A percentile compares a stretch with the other conserved stretches of the same genome.
Conservation (phyloP, 441 rosid species). For the Mallotus repandus region DNA sequence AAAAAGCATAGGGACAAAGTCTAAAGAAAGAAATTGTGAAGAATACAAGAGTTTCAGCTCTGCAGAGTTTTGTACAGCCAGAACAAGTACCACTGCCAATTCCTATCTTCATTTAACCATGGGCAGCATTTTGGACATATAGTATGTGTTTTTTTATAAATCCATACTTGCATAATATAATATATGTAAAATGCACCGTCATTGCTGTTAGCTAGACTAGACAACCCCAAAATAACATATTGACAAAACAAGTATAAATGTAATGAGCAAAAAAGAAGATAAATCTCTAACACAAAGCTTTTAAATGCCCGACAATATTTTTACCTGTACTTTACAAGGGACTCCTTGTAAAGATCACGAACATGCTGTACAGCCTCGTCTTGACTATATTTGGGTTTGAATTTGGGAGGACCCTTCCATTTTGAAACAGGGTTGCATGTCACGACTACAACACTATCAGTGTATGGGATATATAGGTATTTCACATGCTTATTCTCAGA, state of each 20-base stretch:
- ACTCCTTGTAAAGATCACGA: slow-evolving; percentile 71
- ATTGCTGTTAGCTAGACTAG: neutral
- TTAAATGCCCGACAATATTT: slow-evolving; percentile 17
- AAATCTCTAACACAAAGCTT: neutral
- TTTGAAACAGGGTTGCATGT: slow-evolving; percentile 88
- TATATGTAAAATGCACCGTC: neutral
- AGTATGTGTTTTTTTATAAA: neutral
- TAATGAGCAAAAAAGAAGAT: neutral
- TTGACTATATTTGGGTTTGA: slow-evolving; percentile 65
- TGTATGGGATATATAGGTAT: slow-evolving; percentile 70
- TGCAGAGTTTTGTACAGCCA: neutral
- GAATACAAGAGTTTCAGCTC: neutral
- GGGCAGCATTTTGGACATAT: neutral
- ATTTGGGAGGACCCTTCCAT: slow-evolving; percentile 83
- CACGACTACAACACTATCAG: slow-evolving; percentile 83
- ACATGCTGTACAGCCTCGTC: slow-evolving; percentile 74
- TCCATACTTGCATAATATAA: neutral
- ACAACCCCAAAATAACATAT: neutral
- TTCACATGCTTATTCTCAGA: slow-evolving; percentile 91
- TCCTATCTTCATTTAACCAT: too few species aligned
- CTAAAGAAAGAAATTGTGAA: neutral
- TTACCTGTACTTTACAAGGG: slow-evolving; percentile 71
- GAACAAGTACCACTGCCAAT: neutral
- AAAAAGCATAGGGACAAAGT: neutral
- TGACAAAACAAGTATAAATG: neutral